Base-by-base conservation (phyloP, 495 filamentous ascomycete species). In the Penicillium canariense region DNA sequence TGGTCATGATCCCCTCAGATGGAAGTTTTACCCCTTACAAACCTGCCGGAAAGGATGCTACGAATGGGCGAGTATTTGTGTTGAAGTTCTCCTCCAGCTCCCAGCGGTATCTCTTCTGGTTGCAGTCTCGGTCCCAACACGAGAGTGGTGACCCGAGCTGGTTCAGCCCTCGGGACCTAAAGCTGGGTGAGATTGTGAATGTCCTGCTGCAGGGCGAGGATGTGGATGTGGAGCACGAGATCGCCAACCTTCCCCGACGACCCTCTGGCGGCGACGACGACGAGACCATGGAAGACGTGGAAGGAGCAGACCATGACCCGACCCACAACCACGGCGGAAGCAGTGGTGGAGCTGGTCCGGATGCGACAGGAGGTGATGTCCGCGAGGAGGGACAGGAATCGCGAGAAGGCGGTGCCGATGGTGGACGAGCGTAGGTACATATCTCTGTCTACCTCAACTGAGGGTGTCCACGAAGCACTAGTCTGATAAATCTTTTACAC, bases 371-470 rank as follows among this genome's bases (percentile, higher is more conserved):
- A 10, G 91, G 91, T 31, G 90, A 97, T 71, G 76, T 96, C 50
- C 80, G 93, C 65, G 86, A 94, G 63, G 94, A 97, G 66, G 95
- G 95, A 52, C 84, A 89, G 70, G 84, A 84, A 55, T 83, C 90
- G 25, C 78, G 94, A 70, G 90, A 96, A 64, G 94, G 92, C 48
- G 95, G 95, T 65, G 91, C 89, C 52, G 93, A 97, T 73, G 94
- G 95, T 57, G 95, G 89, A 74, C 82, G 92, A 96, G 92, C 93
- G 94, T 98, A 97, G 94, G 94, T 97, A 73, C 77, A 77, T 69
- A 76, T 73, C 75, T 74, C 72, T 66, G 58, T 58, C 36, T 35
- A n/a, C n/a, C 31, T 54, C 30, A 44, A 43, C 42, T 14, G 32
- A 39, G 47, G 32, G 31, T 18, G 52, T 50, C 38, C 25, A 50